phyloP scores from a whole-genome alignment of 2,329 filamentous ascomycete genomes.

The Cylindrodendrum hubeiense region DNA sequence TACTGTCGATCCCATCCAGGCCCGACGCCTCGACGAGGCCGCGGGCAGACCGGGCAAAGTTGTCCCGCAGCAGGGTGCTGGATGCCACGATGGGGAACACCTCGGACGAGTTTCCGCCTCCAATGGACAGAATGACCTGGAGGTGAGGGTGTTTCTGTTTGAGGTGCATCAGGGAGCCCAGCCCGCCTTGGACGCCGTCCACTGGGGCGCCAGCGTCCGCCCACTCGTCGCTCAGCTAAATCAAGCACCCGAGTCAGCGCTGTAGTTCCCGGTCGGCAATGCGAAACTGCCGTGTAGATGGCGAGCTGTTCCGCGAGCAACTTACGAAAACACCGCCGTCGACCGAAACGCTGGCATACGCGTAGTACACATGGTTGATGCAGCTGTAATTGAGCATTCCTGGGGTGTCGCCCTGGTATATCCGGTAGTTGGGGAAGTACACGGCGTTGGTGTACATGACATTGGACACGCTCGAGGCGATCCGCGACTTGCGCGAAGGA shows the following conservation, averaged over 20 bases:
- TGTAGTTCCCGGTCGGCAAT: constrained; percentile 17
- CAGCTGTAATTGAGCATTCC: constrained; percentile 80
- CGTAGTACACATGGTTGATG: constrained; percentile 86
- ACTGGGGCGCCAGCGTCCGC: constrained; percentile 80
- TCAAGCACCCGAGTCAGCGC: constrained; percentile 41
- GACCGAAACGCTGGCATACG: constrained; percentile 79
- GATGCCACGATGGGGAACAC: constrained; percentile 77
- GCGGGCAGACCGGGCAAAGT: constrained; percentile 76
- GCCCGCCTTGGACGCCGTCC: constrained; percentile 77
- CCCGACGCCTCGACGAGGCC: constrained; percentile 78
- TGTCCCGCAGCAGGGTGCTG: constrained; percentile 70
- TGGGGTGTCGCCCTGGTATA: constrained; percentile 80
- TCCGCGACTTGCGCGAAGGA: constrained; percentile 60
- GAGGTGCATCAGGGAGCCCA: constrained; percentile 79
- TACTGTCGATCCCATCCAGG: constrained; percentile 75
- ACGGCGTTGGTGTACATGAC: constrained; percentile 79
- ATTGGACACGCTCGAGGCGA: constrained; percentile 48
- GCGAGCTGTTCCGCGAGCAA: constrained; percentile 38
- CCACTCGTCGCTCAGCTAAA: constrained; percentile 82
- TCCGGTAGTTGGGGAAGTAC: constrained; percentile 85
- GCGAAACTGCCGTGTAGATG: constrained; percentile 16
- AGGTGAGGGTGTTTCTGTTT: constrained; percentile 79
- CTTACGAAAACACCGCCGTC: constrained; percentile 83
- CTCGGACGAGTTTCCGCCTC: constrained; percentile 74
- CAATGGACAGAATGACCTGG: constrained; percentile 82